Conservation (phyloP, 257 asterid genomes). For the Coffea canephora region DNA sequence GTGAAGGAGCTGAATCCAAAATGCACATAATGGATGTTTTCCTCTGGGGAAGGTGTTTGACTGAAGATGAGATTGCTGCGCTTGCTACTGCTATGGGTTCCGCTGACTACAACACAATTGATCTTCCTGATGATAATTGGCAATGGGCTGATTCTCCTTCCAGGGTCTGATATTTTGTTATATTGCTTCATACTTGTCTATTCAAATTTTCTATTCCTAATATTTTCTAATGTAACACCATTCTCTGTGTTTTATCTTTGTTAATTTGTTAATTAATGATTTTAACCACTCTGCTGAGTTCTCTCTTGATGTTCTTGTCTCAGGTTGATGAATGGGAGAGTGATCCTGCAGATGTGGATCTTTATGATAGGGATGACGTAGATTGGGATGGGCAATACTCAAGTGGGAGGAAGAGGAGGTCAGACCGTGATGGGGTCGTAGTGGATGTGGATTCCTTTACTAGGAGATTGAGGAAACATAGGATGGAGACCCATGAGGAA, state of each 20-base stretch:
- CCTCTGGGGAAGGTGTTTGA: slow-evolving; percentile 97
- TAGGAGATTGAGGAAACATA: slow-evolving; percentile 85
- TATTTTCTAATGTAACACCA: background rate
- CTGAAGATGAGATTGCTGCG: slow-evolving; percentile 85
- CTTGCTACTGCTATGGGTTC: slow-evolving; percentile 80
- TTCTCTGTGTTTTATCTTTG: background rate
- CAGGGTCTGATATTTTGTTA: slow-evolving; percentile 56
- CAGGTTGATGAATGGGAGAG: slow-evolving; percentile 99
- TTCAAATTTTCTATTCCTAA: background rate
- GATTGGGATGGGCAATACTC: slow-evolving; percentile 99
- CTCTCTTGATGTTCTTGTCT: slow-evolving; percentile 14
- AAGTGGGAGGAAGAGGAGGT: slow-evolving; percentile 93
- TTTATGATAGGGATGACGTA: slow-evolving; percentile 93
- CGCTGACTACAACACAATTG: slow-evolving; percentile 63
- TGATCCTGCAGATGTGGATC: slow-evolving; percentile 98
- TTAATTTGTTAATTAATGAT: background rate
- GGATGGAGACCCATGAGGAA: slow-evolving; percentile 90
- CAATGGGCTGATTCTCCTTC: slow-evolving; percentile 99
- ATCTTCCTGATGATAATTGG: slow-evolving; percentile 91
- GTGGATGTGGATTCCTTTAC: slow-evolving; percentile 91
- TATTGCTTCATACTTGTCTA: slow-evolving; percentile 4
- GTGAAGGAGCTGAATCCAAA: slow-evolving; percentile 93
- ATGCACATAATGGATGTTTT: slow-evolving; percentile 97
- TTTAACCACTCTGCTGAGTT: slow-evolving; percentile 12
- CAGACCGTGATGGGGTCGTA: slow-evolving; percentile 74